These are phyloP conservation scores for Solanum sejunctum DNA, from an alignment of 257 asterid genomes.

Conservation along the genomic window DNA sequence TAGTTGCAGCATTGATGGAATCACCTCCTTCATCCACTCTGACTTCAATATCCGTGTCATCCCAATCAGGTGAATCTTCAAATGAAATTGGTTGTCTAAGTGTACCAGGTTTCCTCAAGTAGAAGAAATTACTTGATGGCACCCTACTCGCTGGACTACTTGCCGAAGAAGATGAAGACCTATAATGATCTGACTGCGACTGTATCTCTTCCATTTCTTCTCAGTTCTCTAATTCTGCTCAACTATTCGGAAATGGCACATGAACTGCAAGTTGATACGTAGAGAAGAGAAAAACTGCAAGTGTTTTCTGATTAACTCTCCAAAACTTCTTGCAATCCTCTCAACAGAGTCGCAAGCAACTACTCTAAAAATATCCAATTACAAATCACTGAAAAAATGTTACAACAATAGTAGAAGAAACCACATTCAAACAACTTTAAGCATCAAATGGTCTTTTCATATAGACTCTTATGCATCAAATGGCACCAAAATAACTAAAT, in stretches of 20 bases:
- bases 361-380: neutral
- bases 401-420: neutral
- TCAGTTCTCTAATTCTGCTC: conserved; percentile 1
- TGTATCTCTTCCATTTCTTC: conserved; percentile 87
- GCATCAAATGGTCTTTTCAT: neutral
- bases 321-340: neutral
- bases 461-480: neutral
- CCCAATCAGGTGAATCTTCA: conserved; percentile 99
- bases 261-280: neutral
- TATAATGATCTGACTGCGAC: conserved; percentile 81
- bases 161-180: conserved; percentile 94
- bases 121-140: conserved; percentile 92
- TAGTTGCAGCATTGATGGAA: conserved; percentile 64
- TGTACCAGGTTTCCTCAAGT: conserved; percentile 82
- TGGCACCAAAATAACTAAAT: neutral
- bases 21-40: conserved; percentile 78
- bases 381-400: neutral
- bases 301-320: neutral
- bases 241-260: neutral
- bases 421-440: neutral
- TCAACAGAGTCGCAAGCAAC: neutral
- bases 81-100: conserved; percentile 84
- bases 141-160: conserved; percentile 93
- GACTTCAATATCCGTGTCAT: conserved; percentile 72
- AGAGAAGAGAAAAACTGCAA: neutral